Evolutionary conservation across 2,329 filamentous ascomycete species (phyloP).

Genomic region (Coleophoma crateriformis): DNA sequence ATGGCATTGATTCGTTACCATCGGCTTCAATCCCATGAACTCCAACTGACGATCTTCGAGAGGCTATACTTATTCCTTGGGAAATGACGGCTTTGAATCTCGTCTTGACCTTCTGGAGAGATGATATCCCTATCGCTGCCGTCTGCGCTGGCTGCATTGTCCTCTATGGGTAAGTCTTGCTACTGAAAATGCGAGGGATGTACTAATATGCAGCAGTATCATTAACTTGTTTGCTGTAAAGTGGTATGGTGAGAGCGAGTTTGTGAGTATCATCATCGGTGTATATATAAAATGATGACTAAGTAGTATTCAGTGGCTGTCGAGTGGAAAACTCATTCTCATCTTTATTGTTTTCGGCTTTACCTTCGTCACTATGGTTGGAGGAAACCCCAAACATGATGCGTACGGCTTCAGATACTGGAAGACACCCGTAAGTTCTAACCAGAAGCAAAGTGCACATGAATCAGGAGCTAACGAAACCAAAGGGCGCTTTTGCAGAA

Average conservation of each 20-base stretch:
- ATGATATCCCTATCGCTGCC: slow-evolving; percentile 29
- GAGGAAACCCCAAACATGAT: slow-evolving; percentile 66
- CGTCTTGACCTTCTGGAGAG: slow-evolving; percentile 39
- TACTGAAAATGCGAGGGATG: not conserved
- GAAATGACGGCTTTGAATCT: slow-evolving; percentile 36
- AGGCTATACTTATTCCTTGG: slow-evolving; percentile 17
- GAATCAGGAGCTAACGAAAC: slow-evolving; percentile 5
- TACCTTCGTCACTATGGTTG: slow-evolving; percentile 69
- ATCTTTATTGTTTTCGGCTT: slow-evolving; percentile 46
- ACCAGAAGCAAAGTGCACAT: no score
- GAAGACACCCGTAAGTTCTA: slow-evolving; percentile 37
- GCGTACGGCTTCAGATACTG: slow-evolving; percentile 68
- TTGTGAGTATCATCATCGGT: slow-evolving; percentile 26
- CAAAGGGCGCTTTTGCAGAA: slow-evolving; percentile 60
- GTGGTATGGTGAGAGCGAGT: slow-evolving; percentile 67
- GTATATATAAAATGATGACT: no score
- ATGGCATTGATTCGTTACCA: no score
- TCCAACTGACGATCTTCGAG: slow-evolving; percentile 13
- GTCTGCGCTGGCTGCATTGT: slow-evolving; percentile 31
- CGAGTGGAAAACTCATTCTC: slow-evolving; percentile 31
- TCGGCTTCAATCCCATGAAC: no score
- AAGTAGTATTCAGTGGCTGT: slow-evolving; percentile 37
- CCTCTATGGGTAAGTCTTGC: slow-evolving; percentile 40
- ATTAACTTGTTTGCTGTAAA: slow-evolving; percentile 63
- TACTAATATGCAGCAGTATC: slow-evolving; percentile 27